Conservation (phyloP, 2,329 filamentous ascomycete species). For the Lasiodiplodia sp. region DNA sequence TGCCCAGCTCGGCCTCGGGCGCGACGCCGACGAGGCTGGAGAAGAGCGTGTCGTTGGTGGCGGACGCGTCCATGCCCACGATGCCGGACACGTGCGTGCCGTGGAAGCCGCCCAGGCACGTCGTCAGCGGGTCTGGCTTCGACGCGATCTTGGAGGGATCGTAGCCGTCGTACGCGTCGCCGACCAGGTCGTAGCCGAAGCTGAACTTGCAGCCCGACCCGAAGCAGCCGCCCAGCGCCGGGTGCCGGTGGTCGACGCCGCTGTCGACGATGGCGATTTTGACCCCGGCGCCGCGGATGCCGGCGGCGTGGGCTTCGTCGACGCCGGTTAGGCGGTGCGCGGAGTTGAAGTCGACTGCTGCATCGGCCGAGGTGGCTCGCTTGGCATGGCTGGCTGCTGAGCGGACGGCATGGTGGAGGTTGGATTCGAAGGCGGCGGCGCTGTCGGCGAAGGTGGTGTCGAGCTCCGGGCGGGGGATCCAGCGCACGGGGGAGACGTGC, state of each 20-base stretch:
- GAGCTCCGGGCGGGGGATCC: not conserved
- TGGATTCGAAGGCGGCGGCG: not conserved
- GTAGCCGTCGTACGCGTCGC: constrained; percentile 55
- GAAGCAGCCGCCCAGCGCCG: constrained; percentile 70
- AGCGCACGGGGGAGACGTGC: constrained; percentile 1
- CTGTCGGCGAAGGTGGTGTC: not conserved
- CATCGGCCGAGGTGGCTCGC: not conserved
- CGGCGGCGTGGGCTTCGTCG: constrained; percentile 49
- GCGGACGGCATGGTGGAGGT: not conserved
- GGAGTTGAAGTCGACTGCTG: not conserved
- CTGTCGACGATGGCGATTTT: constrained; percentile 54
- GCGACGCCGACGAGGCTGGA: constrained; percentile 36
- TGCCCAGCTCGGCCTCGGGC: constrained; percentile 62
- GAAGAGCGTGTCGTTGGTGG: not conserved
- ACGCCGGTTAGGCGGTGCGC: constrained; percentile 46
- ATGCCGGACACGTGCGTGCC: constrained; percentile 43
- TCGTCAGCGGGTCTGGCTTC: constrained; percentile 59
- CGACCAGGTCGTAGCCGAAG: constrained; percentile 66
- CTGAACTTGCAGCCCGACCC: constrained; percentile 66
- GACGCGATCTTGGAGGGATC: constrained; percentile 45
- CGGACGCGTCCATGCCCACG: not conserved
- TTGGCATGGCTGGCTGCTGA: not conserved
- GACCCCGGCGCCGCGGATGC: constrained; percentile 55
- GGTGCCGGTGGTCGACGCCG: constrained; percentile 67
- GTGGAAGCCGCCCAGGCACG: constrained; percentile 58